Base-by-base conservation (phyloP, 805 yeast genomes). In the Tetrapisispora taiwanensis region DNA sequence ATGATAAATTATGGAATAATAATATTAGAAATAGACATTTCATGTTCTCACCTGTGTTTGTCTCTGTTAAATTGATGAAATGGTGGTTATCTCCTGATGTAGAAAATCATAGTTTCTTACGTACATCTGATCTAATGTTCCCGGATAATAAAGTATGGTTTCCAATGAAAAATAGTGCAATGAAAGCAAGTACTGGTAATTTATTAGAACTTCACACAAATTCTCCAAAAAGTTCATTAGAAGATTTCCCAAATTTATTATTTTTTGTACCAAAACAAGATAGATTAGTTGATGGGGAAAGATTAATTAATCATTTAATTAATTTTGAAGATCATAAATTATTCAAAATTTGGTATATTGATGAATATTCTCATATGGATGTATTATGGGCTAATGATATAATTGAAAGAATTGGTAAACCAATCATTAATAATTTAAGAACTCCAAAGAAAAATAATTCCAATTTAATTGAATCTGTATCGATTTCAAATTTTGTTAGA, bases 371-470 rank as follows among this genome's bases (percentile, higher is more conserved):
- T 15, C 98, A 90, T 62, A 66, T 90, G 42, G 98, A 90, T 63
- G 95, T 88, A 0, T 68, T 89, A 13, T 90, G 98, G 98, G 90
- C 97, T 0, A 78, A 75, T 54, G 89, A 85, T 56, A 79, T 80
- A 1, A 69, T 76, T 24, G 78, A 76, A 4, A 72, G 70, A 36
- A 74, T 90, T 18, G 95, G 94, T 1, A 63, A 61, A 41, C 71
- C 68, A 10, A 51, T 75, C 26, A 42, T 70, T 3, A 52, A 56
- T 4, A 70, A 68, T 47, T 47, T 73, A 37, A 53, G 55, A 40
- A 20, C 20, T 17, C 39, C 43, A 27, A 27, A 41, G 17, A 35
- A 28, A 37, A 27, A 37, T 13, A 18, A 15, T 19, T 10, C 17
- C 17, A 37, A 26, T 28, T 17, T 37, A 14, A 37, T 37, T 28